These are phyloP conservation scores for Eimeria tenella DNA, from an alignment of 169 alveolate genomes.

Conservation along the genomic window DNA sequence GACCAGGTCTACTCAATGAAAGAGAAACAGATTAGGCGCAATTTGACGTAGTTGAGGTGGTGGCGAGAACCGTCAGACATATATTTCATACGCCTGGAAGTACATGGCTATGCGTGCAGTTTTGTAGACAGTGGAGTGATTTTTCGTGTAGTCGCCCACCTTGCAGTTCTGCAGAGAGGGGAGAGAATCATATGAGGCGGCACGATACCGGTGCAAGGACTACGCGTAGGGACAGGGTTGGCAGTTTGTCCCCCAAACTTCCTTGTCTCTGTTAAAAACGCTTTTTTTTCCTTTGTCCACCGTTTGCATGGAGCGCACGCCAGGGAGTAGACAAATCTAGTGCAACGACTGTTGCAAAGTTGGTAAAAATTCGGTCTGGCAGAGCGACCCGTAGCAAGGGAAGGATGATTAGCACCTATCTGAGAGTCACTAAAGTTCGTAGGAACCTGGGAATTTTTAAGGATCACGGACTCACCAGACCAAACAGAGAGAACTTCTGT, in stretches of 20 bases:
- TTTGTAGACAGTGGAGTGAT: not conserved
- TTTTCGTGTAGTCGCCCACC: slow-evolving; percentile 47
- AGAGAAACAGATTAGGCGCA: too few species aligned
- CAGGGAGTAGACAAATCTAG: not conserved
- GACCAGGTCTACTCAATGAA: too few species aligned
- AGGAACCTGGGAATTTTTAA: too few species aligned
- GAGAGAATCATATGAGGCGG: slow-evolving; percentile 25
- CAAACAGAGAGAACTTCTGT: too few species aligned
- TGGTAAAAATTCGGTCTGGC: too few species aligned
- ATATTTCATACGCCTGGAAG: not conserved
- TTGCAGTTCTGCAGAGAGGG: slow-evolving; percentile 3
- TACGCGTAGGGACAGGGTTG: slow-evolving; percentile 20
- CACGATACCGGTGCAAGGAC: not conserved
- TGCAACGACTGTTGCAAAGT: too few species aligned
- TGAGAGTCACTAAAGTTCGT: too few species aligned
- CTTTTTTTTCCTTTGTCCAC: not conserved
- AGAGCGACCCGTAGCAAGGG: too few species aligned
- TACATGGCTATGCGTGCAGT: not conserved
- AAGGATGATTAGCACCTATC: too few species aligned
- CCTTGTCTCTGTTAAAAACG: not conserved
- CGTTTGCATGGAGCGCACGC: not conserved
- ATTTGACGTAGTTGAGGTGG: too few species aligned
- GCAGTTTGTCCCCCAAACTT: not conserved
- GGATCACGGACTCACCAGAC: too few species aligned
- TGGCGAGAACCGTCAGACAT: too few species aligned